Base-by-base conservation (phyloP, 2,329 filamentous ascomycete species). In the Aschersonia sp. region DNA sequence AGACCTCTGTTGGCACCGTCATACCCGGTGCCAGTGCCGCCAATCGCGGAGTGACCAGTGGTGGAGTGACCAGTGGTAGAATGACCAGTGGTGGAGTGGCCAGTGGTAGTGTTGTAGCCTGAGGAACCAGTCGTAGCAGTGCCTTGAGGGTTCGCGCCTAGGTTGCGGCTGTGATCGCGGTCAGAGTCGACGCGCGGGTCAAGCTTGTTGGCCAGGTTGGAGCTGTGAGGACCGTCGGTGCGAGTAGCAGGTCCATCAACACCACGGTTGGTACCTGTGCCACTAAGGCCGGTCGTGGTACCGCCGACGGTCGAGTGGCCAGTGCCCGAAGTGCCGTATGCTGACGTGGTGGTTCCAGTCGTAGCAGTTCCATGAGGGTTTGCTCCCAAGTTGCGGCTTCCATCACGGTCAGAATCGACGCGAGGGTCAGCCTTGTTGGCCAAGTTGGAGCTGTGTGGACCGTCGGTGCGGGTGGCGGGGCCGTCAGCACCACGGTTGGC, bases 121-220 rank as follows among this genome's bases (percentile, higher is more conserved):
- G 40, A 42, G n/a, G 42, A 49, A 11, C 50, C 49, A 10, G 49
- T 52, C 14, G 48, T 51, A 30, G 43, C 49, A 31, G 40, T 50
- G 10, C 52, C 52, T 3, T 68, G 66, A 14, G 60, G 55, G 53
- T 63, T 63, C 35, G 53, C 51, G 10, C 61, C 60, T 51, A 60
- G 33, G 55, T 60, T 66, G 49, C 56, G 57, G 54, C 59, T 63
- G 44, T 64, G 60, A 47, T 71, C 69, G 10, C 71, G 63, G 54
- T 78, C 72, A 5, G 69, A 73, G 57, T 79, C 74, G 46, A 76
- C 64, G 12, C 72, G 63, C n/a, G 74, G 73, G 52, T 79, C 75
- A 2, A 59, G 42, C 56, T 74, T 74, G 65, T 79, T 79, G 30
- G 63, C 53, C n/a, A 68, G 8, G 50, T 71, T 65, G 2, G 66